These are phyloP conservation scores for Aspergillus sp. DNA, from an alignment of 2,329 filamentous ascomycete genomes.

Conservation along the genomic window DNA sequence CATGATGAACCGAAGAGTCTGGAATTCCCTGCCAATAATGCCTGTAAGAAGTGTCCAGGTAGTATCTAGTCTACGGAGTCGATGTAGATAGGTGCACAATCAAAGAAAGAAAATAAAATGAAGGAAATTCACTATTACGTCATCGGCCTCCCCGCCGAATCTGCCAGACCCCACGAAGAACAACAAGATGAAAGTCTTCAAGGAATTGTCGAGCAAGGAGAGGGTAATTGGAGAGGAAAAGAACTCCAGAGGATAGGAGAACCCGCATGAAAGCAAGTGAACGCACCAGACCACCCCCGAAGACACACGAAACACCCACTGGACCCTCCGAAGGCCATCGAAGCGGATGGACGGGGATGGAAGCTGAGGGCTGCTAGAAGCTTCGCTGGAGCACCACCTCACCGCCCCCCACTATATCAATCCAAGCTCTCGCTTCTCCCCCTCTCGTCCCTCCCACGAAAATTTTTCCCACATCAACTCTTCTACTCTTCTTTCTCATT, in stretches of 20 bases:
- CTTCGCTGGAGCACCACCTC: constrained; percentile 36
- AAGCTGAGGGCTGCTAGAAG: constrained; percentile 42
- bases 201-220: too few relatives aligned
- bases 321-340: constrained; percentile 25
- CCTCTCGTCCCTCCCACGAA: constrained; percentile 9
- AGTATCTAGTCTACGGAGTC: too few relatives aligned
- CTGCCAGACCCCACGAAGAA: too few relatives aligned
- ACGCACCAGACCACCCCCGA: neutral
- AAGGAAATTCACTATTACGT: neutral
- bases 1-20: neutral
- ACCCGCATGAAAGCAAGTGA: neutral
- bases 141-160: neutral
- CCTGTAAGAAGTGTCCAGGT: too few relatives aligned
- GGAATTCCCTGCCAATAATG: too few relatives aligned
- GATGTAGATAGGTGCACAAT: too few relatives aligned
- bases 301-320: neutral
- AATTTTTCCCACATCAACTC: constrained; percentile 15
- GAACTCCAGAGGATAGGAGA: neutral
- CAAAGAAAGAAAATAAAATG: neutral
- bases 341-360: constrained; percentile 38
- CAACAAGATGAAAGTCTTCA: too few relatives aligned
- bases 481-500: neutral
- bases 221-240: neutral
- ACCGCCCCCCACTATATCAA: constrained; percentile 44
- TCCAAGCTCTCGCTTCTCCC: constrained; percentile 26